A percentile compares a stretch with the other conserved stretches of the same genome.
Conservation (phyloP, 495 filamentous ascomycete species). For the Entonaema liquescens region DNA sequence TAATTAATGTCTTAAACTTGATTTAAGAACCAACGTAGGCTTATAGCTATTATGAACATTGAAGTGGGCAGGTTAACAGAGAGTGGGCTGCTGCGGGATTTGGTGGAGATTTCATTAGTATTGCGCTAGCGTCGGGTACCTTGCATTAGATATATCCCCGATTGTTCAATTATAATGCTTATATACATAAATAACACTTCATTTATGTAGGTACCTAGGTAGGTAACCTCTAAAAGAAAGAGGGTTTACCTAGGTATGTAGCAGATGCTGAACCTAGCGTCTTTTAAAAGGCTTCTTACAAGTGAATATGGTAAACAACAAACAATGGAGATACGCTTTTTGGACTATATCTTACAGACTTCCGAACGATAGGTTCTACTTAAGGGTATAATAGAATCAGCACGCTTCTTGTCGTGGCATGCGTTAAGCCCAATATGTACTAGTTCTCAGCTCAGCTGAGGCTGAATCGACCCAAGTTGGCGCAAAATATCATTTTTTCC, state of each 20-base stretch:
- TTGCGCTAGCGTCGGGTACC: constrained; percentile 33
- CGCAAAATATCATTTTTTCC: background rate
- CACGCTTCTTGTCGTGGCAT: constrained; percentile 12
- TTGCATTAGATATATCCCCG: constrained; percentile 27
- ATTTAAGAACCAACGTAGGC: background rate
- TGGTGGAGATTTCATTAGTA: constrained; percentile 4
- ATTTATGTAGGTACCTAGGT: background rate
- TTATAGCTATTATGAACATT: background rate
- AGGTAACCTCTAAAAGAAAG: background rate
- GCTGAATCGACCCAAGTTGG: constrained; percentile 17
- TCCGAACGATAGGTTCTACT: background rate
- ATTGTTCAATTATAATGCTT: background rate
- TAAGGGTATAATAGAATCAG: background rate
- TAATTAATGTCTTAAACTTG: background rate
- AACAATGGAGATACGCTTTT: background rate
- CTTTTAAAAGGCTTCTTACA: background rate
- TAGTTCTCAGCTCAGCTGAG: constrained; percentile 30
- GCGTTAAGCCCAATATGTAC: background rate
- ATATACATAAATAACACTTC: background rate
- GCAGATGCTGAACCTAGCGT: too few species aligned
- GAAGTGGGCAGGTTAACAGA: background rate
- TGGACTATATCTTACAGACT: background rate
- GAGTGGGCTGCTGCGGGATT: background rate
- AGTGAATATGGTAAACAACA: too few species aligned
- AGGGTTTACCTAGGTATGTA: background rate